These are phyloP conservation scores for Sugiyamaella japonica DNA, from an alignment of 1,139 yeast species.

Conservation along the genomic window DNA sequence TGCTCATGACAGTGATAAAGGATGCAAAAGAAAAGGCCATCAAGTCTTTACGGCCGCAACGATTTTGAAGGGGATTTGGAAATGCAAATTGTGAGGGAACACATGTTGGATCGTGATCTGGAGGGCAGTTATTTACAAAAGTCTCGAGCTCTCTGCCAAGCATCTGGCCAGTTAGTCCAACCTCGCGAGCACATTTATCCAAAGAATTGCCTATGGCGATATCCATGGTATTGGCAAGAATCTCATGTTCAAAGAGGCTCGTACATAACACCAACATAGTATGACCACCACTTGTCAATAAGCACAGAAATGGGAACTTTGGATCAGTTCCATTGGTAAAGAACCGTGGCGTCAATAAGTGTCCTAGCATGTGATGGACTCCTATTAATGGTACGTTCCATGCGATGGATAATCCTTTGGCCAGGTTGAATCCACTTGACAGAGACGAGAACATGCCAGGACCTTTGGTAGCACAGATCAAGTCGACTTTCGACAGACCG, in stretches of 20 bases:
- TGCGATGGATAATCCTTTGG: constrained; percentile 80
- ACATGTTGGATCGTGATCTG: constrained; percentile 19
- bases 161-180: constrained; percentile 80
- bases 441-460: constrained; percentile 97
- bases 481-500: constrained; percentile 54
- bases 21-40: constrained; percentile 76
- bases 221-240: constrained; percentile 75
- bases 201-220: constrained; percentile 93
- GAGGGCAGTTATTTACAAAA: constrained; percentile 47
- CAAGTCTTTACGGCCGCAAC: constrained; percentile 47
- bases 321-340: constrained; percentile 50
- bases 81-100: constrained; percentile 42
- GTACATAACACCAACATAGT: constrained; percentile 78
- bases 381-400: constrained; percentile 80
- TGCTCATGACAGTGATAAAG: constrained; percentile 57
- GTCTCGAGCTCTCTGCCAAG: constrained; percentile 79
- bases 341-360: constrained; percentile 66
- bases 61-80: constrained; percentile 56
- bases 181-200: constrained; percentile 86
- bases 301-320: constrained; percentile 72
- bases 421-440: constrained; percentile 77
- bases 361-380: constrained; percentile 97
- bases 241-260: constrained; percentile 62
- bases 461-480: constrained; percentile 89
- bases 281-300: constrained; percentile 93